These are phyloP conservation scores for Moesziomyces sp. DNA, from an alignment of 1,284 basidiomycete genomes.

Conservation along the genomic window DNA sequence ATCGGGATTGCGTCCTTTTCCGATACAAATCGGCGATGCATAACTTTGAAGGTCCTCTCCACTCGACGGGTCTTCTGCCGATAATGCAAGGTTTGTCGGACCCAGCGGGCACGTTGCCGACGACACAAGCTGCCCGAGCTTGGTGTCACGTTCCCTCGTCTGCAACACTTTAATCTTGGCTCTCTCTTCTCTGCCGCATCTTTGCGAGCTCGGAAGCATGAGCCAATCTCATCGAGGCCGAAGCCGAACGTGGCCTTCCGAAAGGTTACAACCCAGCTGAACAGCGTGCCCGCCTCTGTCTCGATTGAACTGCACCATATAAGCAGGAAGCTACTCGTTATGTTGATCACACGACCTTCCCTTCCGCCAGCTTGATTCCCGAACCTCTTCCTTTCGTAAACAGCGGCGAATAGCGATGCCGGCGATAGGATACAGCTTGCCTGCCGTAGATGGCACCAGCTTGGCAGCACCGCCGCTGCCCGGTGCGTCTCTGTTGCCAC, in stretches of 20 bases:
- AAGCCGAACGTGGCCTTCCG: background rate
- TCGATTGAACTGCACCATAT: background rate
- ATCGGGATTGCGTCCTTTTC: no score
- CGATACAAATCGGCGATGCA: background rate
- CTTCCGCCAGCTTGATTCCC: background rate
- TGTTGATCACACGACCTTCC: no score
- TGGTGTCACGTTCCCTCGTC: background rate
- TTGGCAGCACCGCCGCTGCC: conserved; percentile 15
- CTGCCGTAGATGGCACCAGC: background rate
- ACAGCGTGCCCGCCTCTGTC: background rate
- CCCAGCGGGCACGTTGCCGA: background rate
- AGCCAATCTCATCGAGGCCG: background rate
- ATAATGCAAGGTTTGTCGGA: background rate
- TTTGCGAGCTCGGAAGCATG: background rate
- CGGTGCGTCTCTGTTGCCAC: conserved; percentile 12
- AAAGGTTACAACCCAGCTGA: background rate
- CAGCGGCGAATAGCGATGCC: conserved; percentile 10
- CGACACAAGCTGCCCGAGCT: background rate
- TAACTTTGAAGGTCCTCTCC: background rate
- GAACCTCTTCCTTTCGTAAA: background rate
- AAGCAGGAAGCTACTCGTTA: background rate
- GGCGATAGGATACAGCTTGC: conserved; percentile 11
- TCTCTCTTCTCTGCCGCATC: background rate
- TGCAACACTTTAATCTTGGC: background rate
- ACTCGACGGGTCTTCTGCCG: background rate